Base-by-base conservation (phyloP, 768 basidiomycete genomes). In the Coprinopsis marcescibilis region DNA sequence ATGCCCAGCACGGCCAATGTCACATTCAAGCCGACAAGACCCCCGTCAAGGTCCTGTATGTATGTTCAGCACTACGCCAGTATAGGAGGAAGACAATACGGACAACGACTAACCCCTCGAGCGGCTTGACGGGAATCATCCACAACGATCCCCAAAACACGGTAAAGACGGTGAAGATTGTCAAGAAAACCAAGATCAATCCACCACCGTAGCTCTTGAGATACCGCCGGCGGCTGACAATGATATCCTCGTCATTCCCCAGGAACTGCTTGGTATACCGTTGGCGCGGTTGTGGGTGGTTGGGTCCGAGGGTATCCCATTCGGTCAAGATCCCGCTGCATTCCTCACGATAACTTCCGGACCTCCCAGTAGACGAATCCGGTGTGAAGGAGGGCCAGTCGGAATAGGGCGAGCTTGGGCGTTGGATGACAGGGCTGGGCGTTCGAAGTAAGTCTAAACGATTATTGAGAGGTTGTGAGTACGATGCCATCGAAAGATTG, bases 121-220 rank as follows among this genome's bases (percentile, higher is more conserved):
- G 55, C 19, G 73, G 71, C 30, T 65, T 59, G 0, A 50, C 68
- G 26, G 61, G 68, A 11, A 68, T 68, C 44, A 68, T 68, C 63
- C 77, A 78, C 3, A 78, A 59, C 10, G 77, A 55, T 4, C 67
- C 68, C 79, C 80, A 83, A 58, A 75, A 82, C 37, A 83, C 80
- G 2, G 78, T 60, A 47, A 83, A 61, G 17, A 81, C 63, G 0
- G 59, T 62, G 50, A 78, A 71, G 34, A 83, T 72, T 17, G 72
- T 56, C 26, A 78, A 35, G 12, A 66, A 56, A 14, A 77, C 56
- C 21, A 71, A 44, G 11, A 66, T 51, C 2, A 65, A 55, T 13
- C 69, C 70, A 4, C 54, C 53, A 5, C 66, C n/a, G 35, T 77
- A 60, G 6, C 70, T 65, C 53, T 68, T 73, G 44, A 80, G 48